These are phyloP conservation scores for Hansenula sp. DNA, from an alignment of 1,139 yeast genomes.

Conservation along the genomic window DNA sequence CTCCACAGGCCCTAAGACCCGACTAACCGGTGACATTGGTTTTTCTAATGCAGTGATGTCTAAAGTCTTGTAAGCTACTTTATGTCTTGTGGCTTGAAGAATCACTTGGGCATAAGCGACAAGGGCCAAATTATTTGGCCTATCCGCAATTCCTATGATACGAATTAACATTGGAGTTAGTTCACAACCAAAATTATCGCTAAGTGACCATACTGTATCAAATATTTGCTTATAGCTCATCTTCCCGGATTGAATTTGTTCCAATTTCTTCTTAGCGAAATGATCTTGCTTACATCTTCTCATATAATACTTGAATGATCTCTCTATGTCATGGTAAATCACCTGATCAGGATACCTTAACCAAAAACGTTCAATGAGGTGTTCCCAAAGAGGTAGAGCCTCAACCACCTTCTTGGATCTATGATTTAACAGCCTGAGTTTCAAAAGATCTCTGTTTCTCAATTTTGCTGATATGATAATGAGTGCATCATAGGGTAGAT, in stretches of 20 bases:
- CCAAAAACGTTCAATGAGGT: background rate
- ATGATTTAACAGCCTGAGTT: background rate
- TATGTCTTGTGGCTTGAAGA: background rate
- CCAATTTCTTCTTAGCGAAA: background rate
- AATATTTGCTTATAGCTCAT: background rate
- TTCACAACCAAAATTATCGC: background rate
- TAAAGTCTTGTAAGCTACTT: background rate
- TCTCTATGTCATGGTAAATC: background rate
- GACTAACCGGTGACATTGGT: background rate
- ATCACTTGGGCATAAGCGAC: background rate
- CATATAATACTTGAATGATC: background rate
- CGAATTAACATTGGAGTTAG: background rate
- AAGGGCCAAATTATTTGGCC: background rate
- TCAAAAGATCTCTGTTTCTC: background rate
- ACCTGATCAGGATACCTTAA: background rate
- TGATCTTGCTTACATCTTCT: background rate
- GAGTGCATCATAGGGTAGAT: background rate
- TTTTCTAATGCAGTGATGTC: background rate
- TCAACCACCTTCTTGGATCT: background rate
- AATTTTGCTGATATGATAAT: background rate
- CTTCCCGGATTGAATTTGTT: background rate
- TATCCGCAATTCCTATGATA: background rate
- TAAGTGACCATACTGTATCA: background rate
- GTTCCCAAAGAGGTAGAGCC: background rate
- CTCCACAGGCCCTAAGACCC: slow-evolving; percentile 2